A percentile compares a stretch with the other conserved stretches of the same genome.
Evolutionary conservation across 768 basidiomycete genomes (phyloP).

Genomic region (Butyriboletus loyo): DNA sequence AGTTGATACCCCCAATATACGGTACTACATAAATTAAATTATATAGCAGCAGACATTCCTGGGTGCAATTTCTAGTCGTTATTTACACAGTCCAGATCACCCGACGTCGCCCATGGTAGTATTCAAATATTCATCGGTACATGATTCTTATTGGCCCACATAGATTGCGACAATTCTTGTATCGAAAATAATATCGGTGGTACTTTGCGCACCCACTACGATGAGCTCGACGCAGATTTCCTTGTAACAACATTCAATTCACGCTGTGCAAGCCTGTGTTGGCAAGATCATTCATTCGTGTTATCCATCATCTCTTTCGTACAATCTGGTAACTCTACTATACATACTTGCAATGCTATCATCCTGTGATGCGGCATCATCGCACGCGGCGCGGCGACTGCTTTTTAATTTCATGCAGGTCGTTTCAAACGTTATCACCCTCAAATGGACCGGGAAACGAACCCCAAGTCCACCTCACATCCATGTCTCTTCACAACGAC

Average conservation of each 20-base stretch:
- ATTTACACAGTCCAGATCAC: background rate
- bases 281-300: background rate
- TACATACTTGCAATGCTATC: background rate
- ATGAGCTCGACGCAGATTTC: background rate
- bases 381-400: too few relatives aligned
- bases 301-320: background rate
- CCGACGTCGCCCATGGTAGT: background rate
- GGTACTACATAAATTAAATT: too few relatives aligned
- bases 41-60: background rate
- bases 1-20: too few relatives aligned
- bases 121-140: too few relatives aligned
- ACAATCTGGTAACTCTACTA: background rate
- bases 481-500: constrained; percentile 2
- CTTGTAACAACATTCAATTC: background rate
- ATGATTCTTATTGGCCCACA: background rate
- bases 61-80: background rate
- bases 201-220: background rate
- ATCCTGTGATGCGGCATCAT: background rate
- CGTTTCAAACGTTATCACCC: background rate
- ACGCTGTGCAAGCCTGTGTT: background rate
- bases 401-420: background rate
- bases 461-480: background rate
- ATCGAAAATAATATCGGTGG: background rate
- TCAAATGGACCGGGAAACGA: background rate
- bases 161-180: background rate